phyloP scores from a whole-genome alignment of 768 basidiomycete genomes.

The Boletus tomentosulus region DNA sequence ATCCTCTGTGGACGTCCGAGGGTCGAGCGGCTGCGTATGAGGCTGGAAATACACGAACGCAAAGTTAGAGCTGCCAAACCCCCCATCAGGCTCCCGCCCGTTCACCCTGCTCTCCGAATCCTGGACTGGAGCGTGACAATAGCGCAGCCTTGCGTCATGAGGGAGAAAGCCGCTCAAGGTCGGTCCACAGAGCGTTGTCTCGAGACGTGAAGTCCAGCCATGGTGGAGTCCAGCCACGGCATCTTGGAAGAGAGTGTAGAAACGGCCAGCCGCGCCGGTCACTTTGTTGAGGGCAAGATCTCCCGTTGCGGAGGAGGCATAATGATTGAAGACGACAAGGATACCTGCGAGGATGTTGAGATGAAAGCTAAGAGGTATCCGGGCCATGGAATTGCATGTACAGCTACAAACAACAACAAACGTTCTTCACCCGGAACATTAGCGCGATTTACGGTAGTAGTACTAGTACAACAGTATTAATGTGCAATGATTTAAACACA shows the following conservation, averaged over 20 bases:
- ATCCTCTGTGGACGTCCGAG: background rate
- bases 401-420: background rate
- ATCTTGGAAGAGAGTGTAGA: slow-evolving; percentile 13
- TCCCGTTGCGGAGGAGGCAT: slow-evolving; percentile 13
- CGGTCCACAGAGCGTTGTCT: background rate
- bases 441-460: too few species aligned
- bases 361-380: slow-evolving; percentile 15
- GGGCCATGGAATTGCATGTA: slow-evolving; percentile 1
- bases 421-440: background rate
- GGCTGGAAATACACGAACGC: background rate
- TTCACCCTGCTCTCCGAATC: background rate
- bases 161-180: background rate
- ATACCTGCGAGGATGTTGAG: slow-evolving; percentile 17
- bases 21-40: background rate
- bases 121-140: slow-evolving; percentile 2
- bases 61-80: slow-evolving; percentile 2
- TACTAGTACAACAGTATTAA: background rate
- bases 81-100: background rate
- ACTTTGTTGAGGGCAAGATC: slow-evolving; percentile 19
- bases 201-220: slow-evolving; percentile 2
- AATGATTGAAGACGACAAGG: slow-evolving; percentile 17
- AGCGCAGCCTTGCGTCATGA: background rate
- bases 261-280: slow-evolving; percentile 14
- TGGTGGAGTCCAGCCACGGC: slow-evolving; percentile 1
- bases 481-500: background rate